Evolutionary conservation across 805 yeast species (phyloP).

Genomic region (Saturnispora dispora): DNA sequence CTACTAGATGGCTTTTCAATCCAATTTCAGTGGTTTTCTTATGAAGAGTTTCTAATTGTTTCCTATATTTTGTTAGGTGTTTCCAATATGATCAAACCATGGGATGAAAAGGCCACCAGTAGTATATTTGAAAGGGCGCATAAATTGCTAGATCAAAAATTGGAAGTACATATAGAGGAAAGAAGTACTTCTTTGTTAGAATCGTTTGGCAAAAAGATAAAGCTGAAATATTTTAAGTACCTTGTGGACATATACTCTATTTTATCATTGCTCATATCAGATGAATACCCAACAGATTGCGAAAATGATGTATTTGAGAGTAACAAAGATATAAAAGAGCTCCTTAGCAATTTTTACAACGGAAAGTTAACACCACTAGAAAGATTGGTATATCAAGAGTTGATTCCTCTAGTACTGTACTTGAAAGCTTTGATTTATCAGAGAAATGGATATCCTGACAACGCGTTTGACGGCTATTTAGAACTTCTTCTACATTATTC

Average conservation of each 20-base stretch:
- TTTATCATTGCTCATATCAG: not conserved
- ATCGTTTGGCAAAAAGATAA: not conserved
- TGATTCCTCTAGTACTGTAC: not conserved
- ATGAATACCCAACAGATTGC: not conserved
- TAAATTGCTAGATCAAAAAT: slow-evolving; percentile 30
- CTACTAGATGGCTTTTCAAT: slow-evolving; percentile 16
- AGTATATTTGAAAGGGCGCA: not conserved
- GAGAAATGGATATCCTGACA: not conserved
- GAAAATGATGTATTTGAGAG: not conserved
- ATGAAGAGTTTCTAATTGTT: slow-evolving; percentile 34
- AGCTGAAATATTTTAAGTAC: not conserved
- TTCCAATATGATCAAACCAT: slow-evolving; percentile 28
- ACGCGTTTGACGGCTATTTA: not conserved
- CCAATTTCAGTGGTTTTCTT: slow-evolving; percentile 33
- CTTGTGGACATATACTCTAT: not conserved
- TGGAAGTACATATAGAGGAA: not conserved
- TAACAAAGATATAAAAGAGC: not conserved
- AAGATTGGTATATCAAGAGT: not conserved
- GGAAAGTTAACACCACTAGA: not conserved
- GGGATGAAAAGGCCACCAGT: slow-evolving; percentile 22
- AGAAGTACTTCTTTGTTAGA: not conserved
- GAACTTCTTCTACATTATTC: not conserved
- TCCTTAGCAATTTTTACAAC: not conserved
- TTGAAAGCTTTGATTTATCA: not conserved
- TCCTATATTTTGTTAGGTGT: slow-evolving; percentile 37